These are phyloP conservation scores for Trichosanthes truncata DNA, from an alignment of 306 rosid species.

Conservation along the genomic window DNA sequence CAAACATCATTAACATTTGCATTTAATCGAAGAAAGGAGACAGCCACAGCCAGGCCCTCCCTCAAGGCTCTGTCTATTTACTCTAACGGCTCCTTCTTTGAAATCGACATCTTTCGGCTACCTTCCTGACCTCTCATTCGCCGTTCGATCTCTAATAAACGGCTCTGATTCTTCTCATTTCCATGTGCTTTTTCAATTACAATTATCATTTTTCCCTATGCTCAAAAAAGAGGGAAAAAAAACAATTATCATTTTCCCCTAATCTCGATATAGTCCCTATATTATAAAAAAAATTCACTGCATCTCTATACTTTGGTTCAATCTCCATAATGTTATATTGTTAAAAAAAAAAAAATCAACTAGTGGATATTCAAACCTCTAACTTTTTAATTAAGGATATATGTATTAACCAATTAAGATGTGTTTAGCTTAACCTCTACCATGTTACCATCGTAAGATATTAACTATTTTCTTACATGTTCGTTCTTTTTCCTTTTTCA, in stretches of 20 bases:
- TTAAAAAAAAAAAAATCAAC: too few species aligned
- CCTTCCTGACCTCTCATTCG: background rate
- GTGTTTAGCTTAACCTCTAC: too few species aligned
- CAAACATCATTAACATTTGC: background rate
- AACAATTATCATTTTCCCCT: background rate
- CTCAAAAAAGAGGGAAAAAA: too few species aligned
- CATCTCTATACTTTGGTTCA: too few species aligned
- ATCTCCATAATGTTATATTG: too few species aligned
- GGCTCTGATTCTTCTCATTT: background rate
- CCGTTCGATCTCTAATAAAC: background rate
- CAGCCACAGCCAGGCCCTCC: background rate
- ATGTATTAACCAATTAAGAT: too few species aligned
- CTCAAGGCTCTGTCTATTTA: background rate
- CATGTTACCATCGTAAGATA: too few species aligned
- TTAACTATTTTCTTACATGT: too few species aligned
- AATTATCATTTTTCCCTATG: background rate
- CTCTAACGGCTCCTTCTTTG: slow-evolving; percentile 6
- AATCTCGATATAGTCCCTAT: background rate
- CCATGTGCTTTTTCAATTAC: background rate
- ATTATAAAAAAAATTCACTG: too few species aligned
- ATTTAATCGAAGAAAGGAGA: background rate
- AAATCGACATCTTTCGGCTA: background rate
- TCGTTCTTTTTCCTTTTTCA: too few species aligned
- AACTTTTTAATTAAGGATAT: too few species aligned
- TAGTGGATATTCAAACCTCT: too few species aligned